Evolutionary conservation across 331 rosid genomes (phyloP).

Genomic region (Pyrus hybrid): DNA sequence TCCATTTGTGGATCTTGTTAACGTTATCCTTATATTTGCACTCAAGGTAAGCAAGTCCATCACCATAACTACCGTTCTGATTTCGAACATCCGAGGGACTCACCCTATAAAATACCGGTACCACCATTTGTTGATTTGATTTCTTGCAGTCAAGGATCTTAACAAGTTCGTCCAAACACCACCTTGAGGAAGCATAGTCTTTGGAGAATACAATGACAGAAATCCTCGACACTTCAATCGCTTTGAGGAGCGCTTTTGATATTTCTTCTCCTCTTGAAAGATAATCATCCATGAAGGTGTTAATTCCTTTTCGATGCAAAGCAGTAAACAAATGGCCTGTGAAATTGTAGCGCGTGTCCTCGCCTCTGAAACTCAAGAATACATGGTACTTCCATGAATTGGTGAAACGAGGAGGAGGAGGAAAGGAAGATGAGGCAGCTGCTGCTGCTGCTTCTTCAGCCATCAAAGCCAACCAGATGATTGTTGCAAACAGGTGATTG

Average conservation of each 20-base stretch:
- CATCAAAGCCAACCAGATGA: no score
- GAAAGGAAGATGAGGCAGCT: no score
- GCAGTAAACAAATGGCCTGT: no score
- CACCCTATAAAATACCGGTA: not conserved
- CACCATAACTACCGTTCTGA: not conserved
- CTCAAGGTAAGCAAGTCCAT: not conserved
- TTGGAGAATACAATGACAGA: not conserved
- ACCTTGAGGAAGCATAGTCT: not conserved
- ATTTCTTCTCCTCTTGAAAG: not conserved
- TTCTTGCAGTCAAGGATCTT: not conserved
- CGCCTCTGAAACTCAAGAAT: no score
- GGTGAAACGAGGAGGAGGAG: no score
- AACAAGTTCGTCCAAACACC: not conserved
- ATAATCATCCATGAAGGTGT: no score
- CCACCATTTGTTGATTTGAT: not conserved
- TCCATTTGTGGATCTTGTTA: not conserved
- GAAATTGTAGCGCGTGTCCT: no score
- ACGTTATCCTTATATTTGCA: not conserved
- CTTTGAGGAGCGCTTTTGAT: not conserved
- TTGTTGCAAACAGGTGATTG: no score
- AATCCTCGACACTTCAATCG: not conserved
- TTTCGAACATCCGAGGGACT: not conserved
- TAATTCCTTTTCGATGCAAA: no score
- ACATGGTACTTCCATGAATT: no score
- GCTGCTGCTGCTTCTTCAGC: no score